These are phyloP conservation scores for Emergomyces pasteurianus DNA, from an alignment of 2,329 filamentous ascomycete species.

Conservation along the genomic window DNA sequence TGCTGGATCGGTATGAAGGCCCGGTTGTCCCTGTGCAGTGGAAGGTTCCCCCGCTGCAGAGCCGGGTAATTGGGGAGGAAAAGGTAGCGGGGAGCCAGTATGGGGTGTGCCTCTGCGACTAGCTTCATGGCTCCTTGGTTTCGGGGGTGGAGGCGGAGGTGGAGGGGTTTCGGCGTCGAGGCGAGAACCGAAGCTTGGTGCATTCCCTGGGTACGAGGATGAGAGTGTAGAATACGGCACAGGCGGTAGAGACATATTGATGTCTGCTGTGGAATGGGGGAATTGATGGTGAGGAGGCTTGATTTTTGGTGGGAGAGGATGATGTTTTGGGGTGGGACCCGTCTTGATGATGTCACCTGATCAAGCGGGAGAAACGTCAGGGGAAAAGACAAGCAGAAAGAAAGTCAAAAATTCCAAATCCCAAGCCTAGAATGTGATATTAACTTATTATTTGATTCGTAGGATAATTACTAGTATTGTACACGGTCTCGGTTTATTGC, in stretches of 20 bases:
- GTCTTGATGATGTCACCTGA: slow-evolving; percentile 8
- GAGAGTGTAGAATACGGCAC: slow-evolving; percentile 17
- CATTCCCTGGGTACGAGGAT: slow-evolving; percentile 14
- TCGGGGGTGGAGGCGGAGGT: slow-evolving; percentile 51
- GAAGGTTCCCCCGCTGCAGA: slow-evolving; percentile 20
- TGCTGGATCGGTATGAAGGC: slow-evolving; percentile 7
- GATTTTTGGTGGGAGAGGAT: not conserved
- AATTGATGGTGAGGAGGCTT: not conserved
- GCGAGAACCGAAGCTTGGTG: not conserved
- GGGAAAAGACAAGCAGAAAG: too few species aligned
- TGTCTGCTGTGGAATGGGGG: not conserved
- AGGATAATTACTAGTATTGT: not conserved
- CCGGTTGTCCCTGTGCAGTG: slow-evolving; percentile 11
- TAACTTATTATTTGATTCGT: not conserved
- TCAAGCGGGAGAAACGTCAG: not conserved
- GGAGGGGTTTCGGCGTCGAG: slow-evolving; percentile 46
- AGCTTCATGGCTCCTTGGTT: slow-evolving; percentile 56
- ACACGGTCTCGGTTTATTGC: not conserved
- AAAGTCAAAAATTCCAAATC: not conserved
- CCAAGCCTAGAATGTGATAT: not conserved
- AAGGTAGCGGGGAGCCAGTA: slow-evolving; percentile 32
- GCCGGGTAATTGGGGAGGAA: slow-evolving; percentile 27
- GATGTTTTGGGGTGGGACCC: not conserved
- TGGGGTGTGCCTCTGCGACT: slow-evolving; percentile 56
- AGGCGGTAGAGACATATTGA: slow-evolving; percentile 18